Base-by-base conservation (phyloP, 2,329 filamentous ascomycete genomes). In the Dothidotthia symphoricarpi region DNA sequence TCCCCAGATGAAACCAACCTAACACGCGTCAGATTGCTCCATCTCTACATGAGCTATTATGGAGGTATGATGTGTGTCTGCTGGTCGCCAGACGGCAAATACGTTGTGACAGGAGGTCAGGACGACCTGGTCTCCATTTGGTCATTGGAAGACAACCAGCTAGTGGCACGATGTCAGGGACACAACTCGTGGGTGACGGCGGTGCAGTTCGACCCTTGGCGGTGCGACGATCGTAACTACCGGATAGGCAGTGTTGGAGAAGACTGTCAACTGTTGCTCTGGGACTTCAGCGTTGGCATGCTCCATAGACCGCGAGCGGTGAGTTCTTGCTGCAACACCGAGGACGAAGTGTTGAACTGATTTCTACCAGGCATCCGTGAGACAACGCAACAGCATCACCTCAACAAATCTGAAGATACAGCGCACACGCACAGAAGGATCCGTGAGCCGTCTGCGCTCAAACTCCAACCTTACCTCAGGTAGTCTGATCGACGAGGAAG, bases 261-360 rank as follows among this genome's bases (percentile, higher is more conserved):
- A 63, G 93, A 98, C 64, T 88, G 90, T 55, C 78, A 89, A 40
- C 73, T 98, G 13, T 80, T 95, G 42, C 73, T 98, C 10, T 98
- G 93, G 93, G 93, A 98, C 71, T 98, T 98, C 64, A 95, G 85
- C 51, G 88, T 95, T 28, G 89, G 89, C 54, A 97, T 97, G 91
- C 75, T 98, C 55, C 87, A 94, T 67, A 80, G 90, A 43, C 91
- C 93, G 14, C 91, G 91, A 69, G 84, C 81, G 52, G 86, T 89
- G 72, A 60, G 85, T 78, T 28, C 42, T 37, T 11, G 19, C 9
- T 9, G 19, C 19, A 9, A 9, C 19, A 22, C 9, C 5, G 19
- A 22, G 5, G 5, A 5, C 5, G 19, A 22, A 22, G 19, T 9
- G 5, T 5, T 9, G 9, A 29, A 31, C 47, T 53, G 36, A 53